Conservation (phyloP, 257 asterid genomes). For the Petrea volubilis region DNA sequence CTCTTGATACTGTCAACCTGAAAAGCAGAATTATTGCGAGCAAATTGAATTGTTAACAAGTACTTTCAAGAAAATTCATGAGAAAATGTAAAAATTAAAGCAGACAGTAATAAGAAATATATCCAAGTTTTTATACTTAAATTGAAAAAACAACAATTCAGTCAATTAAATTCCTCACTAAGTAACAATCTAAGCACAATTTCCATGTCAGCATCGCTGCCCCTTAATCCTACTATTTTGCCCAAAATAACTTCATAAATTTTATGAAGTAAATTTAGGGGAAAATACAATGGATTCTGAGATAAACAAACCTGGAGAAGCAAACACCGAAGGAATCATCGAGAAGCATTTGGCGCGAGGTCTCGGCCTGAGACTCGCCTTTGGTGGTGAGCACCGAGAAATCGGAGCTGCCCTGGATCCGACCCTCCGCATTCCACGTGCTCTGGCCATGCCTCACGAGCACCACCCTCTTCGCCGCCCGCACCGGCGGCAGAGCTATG, state of each 20-base stretch:
- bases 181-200: neutral
- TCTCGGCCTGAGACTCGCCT: slow-evolving; percentile 93
- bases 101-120: neutral
- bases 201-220: neutral
- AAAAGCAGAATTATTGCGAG: neutral
- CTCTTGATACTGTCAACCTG: neutral
- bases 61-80: neutral
- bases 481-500: slow-evolving; percentile 54
- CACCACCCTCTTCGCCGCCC: slow-evolving; percentile 81
- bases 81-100: neutral
- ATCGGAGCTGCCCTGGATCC: slow-evolving; percentile 96
- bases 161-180: neutral
- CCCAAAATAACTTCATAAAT: neutral
- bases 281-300: neutral
- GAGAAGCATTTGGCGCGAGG: slow-evolving; percentile 88
- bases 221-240: neutral
- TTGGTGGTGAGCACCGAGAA: slow-evolving; percentile 79
- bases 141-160: neutral
- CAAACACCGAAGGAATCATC: slow-evolving; percentile 83
- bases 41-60: neutral
- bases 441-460: slow-evolving; percentile 96
- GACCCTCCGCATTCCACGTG: slow-evolving; percentile 97
- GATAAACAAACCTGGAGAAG: slow-evolving; percentile 65
- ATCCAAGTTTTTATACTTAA: neutral
- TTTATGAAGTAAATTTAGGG: neutral